A percentile compares a stretch with the other conserved stretches of the same genome.
Conservation (phyloP, 2,329 filamentous ascomycete genomes). For the Cercospora sp. region DNA sequence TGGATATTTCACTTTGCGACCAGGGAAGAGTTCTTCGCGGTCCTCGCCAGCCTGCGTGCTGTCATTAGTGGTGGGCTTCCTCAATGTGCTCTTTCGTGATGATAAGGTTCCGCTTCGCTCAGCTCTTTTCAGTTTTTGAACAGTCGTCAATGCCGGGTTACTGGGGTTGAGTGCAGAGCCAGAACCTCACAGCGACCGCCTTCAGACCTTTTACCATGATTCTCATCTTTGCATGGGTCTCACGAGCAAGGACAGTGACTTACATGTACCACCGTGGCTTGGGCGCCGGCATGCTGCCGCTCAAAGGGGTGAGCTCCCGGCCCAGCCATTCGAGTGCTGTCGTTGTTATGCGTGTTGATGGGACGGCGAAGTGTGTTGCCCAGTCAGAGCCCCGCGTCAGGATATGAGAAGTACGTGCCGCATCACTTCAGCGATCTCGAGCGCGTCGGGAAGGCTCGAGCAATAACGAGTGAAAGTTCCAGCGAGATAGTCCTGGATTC, state of each 20-base stretch:
- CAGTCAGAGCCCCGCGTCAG: background rate
- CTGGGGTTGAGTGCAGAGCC: constrained; percentile 34
- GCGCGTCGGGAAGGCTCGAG: background rate
- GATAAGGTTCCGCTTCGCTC: constrained; percentile 42
- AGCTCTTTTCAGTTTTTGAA: constrained; percentile 73
- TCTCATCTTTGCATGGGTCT: constrained; percentile 52
- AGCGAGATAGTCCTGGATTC: background rate
- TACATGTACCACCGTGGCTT: background rate
- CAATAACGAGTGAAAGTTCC: background rate
- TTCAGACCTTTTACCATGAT: constrained; percentile 66
- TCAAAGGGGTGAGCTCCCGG: background rate
- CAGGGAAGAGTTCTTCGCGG: background rate
- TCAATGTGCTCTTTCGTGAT: background rate
- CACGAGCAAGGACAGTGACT: background rate
- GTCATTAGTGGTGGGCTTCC: background rate
- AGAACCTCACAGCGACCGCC: constrained; percentile 49
- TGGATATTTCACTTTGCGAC: background rate
- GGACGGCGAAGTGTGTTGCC: background rate
- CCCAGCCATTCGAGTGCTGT: background rate
- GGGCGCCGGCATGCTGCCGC: background rate
- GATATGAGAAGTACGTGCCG: background rate
- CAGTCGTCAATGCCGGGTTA: constrained; percentile 28
- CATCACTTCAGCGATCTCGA: background rate
- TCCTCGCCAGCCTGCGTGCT: constrained; percentile 5
- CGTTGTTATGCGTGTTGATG: background rate